A percentile compares a stretch with the other conserved stretches of the same genome.
phyloP scores from a whole-genome alignment of 129 eudicot species.

The Flaveria ramosissima region DNA sequence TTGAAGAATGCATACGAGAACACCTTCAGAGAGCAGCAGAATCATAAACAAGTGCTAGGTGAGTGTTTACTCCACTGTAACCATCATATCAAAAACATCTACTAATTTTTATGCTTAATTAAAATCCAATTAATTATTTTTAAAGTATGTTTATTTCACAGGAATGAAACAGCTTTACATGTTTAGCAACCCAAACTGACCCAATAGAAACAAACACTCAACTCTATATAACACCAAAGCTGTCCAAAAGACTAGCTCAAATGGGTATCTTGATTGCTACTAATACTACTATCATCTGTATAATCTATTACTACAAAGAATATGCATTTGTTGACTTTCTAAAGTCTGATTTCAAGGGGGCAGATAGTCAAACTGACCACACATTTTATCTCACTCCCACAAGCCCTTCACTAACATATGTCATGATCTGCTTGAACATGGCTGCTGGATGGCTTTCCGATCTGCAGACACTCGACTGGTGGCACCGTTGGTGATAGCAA shows the following conservation, averaged over 20 bases:
- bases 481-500: conserved; percentile 59
- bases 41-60: no score
- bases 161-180: conserved; percentile 1
- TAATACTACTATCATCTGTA: conserved; percentile 33
- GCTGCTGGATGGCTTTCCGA: conserved; percentile 72
- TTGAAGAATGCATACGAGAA: no score
- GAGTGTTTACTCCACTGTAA: no score
- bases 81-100: no score
- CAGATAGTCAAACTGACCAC: conserved; percentile 49
- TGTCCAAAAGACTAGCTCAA: conserved; percentile 17
- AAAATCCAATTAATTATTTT: not conserved
- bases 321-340: conserved; percentile 41
- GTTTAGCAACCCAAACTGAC: conserved; percentile 5
- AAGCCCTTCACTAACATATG: conserved; percentile 42
- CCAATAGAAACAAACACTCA: conserved; percentile 30
- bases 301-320: conserved; percentile 47
- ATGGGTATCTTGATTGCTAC: conserved; percentile 24
- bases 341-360: conserved; percentile 42
- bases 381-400: conserved; percentile 29
- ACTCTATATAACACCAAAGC: conserved; percentile 35
- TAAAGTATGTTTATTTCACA: not conserved
- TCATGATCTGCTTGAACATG: conserved; percentile 57
- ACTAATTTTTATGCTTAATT: no score
- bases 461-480: conserved; percentile 60
- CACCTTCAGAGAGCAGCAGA: no score